Base-by-base conservation (phyloP, 139 green algal genomes). In the Auxenochlorella pyrenoidosa region DNA sequence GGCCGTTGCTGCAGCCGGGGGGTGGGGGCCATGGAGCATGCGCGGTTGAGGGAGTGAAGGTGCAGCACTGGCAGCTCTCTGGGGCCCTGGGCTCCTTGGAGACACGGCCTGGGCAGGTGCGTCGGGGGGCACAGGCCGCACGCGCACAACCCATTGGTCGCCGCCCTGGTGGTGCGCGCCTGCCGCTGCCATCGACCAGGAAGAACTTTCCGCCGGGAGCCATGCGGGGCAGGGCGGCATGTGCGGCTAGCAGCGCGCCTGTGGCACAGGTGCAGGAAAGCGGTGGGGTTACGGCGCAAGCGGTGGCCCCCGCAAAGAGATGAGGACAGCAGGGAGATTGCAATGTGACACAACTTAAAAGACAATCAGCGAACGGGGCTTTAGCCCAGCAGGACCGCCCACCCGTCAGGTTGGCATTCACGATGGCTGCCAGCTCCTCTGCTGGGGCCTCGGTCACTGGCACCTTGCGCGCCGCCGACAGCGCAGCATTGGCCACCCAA, bases 141-240 rank as follows among this genome's bases (percentile, higher is more conserved):
- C n/a, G n/a, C n/a, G n/a, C n/a, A n/a, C n/a, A n/a, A n/a, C n/a
- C n/a, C n/a, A n/a, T n/a, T n/a, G n/a, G n/a, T n/a, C n/a, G n/a
- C n/a, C n/a, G n/a, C n/a, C n/a, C n/a, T n/a, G n/a, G n/a, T n/a
- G n/a, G 0, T 18, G 12, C 59, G 26, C 79, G 65, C 80, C 60
- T 76, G n/a, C 91, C 91, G 40, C 75, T 75, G 4, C 91, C 91
- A 34, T 92, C 91, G 24, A 94, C 81, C 8, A 93, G 85, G 34
- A 94, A 93, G 5, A 94, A 28, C 71, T 90, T 82, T 26, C 90
- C 91, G 19, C 88, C 89, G n/a, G 43, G 3, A 21, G n/a, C 15
- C 87, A 92, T 89, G 2, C 76, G 30, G 8, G 30, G 28, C 12
- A 92, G 85, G 24, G 90, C 90, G 19, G 83, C 83, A 0, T 81